Evolutionary conservation across 202 grass and related monocot genomes (phyloP), one percentile per base, ranked within the genome.

Genomic region (Brachypodium distachyon): DNA sequence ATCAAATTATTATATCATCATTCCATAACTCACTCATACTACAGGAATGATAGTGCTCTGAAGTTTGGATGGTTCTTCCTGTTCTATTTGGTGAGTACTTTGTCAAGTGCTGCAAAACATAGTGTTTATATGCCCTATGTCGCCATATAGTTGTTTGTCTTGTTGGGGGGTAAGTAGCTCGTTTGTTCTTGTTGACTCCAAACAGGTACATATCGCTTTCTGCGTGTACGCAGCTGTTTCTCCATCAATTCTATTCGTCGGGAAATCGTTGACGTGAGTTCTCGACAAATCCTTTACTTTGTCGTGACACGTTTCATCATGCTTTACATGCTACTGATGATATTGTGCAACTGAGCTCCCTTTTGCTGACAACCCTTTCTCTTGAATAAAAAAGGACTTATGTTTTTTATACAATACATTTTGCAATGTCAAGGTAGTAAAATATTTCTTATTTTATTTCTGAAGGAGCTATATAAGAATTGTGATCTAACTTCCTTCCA

Each of bases 31-130:
- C n/a, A 73, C 59, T 72, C 21, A 41, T 78, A 28, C 74, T 78
- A 43, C 69, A 93, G 91, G 81, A 90, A 83, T 44, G 91, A 90
- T 55, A 93, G 91, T 72, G 91, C 91, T 63, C 34, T 90, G 38
- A 93, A 85, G 43, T 93, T 77, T 77, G 91, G 91, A 57, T 87
- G 87, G 91, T 90, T 93, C 78, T 93, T 93, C 48, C 70, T 93
- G 5, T 87, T 90, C 55, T 93, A 93, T 78, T 44, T 87, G 81
- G 87, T 87, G 63, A 78, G 73, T 46, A 55, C 9, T 18, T 3
- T 3, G 37, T 73, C 9, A 58, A 26, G 29, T 47, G 0, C 40
- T 73, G 17, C 51, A 47, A 16, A 68, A 33, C n/a, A 58, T 1
- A 73, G 16, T 26, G 0, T 73, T 39, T 16, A 59, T n/a, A 58